Conservation (phyloP, 768 basidiomycete genomes). For the Neoboletus brunneissimus region DNA sequence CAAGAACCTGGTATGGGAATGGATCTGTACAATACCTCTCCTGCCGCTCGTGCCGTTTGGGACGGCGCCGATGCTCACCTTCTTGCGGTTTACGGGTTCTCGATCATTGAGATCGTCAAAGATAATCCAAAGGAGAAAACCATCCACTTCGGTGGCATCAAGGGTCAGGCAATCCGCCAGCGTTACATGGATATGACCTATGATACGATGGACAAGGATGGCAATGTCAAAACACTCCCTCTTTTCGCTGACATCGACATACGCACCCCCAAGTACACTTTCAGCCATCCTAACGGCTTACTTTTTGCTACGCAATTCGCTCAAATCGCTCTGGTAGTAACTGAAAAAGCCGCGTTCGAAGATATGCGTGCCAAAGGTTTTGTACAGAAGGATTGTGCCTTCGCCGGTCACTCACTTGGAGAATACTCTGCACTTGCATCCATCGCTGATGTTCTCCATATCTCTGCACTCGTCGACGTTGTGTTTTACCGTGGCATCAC, state of each 20-base stretch:
- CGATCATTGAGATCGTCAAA: constrained; percentile 97
- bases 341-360: constrained; percentile 97
- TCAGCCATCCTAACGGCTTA: constrained; percentile 92
- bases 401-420: constrained; percentile 97
- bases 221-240: constrained; percentile 92
- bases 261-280: constrained; percentile 96
- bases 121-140: constrained; percentile 98
- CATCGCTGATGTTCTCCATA: constrained; percentile 93
- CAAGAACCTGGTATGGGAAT: constrained; percentile 99
- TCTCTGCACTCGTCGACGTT: constrained; percentile 93
- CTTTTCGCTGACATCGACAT: constrained; percentile 94
- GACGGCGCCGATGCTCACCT: constrained; percentile 93
- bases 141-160: constrained; percentile 98
- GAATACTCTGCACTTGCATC: constrained; percentile 98
- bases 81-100: constrained; percentile 94
- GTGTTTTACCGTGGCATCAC: constrained; percentile 99
- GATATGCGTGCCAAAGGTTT: constrained; percentile 97
- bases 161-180: constrained; percentile 96
- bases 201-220: constrained; percentile 95
- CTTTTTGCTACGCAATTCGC: constrained; percentile 98
- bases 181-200: constrained; percentile 99
- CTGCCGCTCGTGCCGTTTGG: constrained; percentile 96
- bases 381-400: constrained; percentile 87
- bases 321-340: constrained; percentile 96
- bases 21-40: constrained; percentile 92